Percentiles rank a stretch among this genome's conserved stretches.
These are phyloP conservation scores for Cytospora paraplurivora DNA, from an alignment of 2,329 filamentous ascomycete species.

Conservation along the genomic window DNA sequence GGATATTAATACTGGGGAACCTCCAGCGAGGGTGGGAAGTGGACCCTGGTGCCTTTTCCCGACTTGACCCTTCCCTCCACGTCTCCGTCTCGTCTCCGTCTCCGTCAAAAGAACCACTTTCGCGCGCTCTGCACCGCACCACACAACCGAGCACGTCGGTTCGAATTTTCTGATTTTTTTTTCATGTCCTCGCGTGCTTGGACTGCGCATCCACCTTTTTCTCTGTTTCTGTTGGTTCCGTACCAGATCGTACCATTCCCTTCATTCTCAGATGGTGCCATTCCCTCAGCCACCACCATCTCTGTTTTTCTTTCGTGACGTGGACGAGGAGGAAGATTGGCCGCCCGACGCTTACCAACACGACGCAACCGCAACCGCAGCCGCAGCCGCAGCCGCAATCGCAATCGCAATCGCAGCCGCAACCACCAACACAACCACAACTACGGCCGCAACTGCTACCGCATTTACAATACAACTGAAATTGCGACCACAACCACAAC, in stretches of 20 bases:
- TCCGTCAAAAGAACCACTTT: conserved; percentile 18
- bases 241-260: conserved; percentile 14
- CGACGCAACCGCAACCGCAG: conserved; percentile 17
- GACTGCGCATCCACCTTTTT: conserved; percentile 21
- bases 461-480: neutral
- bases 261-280: conserved; percentile 29
- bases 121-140: conserved; percentile 4
- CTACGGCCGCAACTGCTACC: too few relatives aligned
- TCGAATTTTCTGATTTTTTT: conserved; percentile 15
- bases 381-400: conserved; percentile 5
- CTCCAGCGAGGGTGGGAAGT: conserved; percentile 8
- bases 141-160: conserved; percentile 1
- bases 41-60: conserved; percentile 13
- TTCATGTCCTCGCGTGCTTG: conserved; percentile 17
- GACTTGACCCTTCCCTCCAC: conserved; percentile 15
- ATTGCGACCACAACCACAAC: conserved; percentile 1
- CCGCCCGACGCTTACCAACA: conserved; percentile 24
- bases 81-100: conserved; percentile 7
- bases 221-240: conserved; percentile 12
- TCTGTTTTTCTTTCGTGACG: conserved; percentile 28
- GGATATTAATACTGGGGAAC: conserved; percentile 24
- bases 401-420: conserved; percentile 8
- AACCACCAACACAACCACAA: neutral
- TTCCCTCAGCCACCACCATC: conserved; percentile 25
- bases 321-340: conserved; percentile 27